Evolutionary conservation across 176 grass and related monocot genomes (phyloP).

Genomic region (Puya raimondii): DNA sequence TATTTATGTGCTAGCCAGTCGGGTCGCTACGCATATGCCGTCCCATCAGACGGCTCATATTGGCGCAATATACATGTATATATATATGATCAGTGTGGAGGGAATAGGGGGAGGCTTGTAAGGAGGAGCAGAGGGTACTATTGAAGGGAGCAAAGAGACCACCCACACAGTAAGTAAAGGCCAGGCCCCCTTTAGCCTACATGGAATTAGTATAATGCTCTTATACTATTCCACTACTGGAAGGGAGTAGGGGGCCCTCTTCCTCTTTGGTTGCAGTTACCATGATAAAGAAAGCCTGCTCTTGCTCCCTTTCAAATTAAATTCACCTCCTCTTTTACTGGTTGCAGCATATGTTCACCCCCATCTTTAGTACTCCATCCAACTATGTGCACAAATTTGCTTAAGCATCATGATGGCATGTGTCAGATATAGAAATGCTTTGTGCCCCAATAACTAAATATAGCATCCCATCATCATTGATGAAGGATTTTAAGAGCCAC

Average conservation of each 20-base stretch:
- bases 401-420: not conserved
- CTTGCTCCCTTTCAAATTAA: not conserved
- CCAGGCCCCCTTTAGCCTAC: not conserved
- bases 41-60: not conserved
- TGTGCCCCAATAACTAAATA: not conserved
- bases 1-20: no score
- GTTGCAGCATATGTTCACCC: not conserved
- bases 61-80: not conserved
- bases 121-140: not conserved
- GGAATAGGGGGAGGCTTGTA: not conserved
- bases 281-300: conserved; percentile 3
- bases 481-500: not conserved
- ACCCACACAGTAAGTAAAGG: not conserved
- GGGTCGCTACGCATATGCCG: no score
- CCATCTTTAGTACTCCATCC: not conserved
- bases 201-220: conserved; percentile 8
- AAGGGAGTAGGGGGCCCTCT: not conserved
- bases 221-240: conserved; percentile 2
- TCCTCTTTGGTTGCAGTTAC: conserved; percentile 5
- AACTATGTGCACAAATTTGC: not conserved
- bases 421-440: not conserved
- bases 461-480: not conserved
- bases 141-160: not conserved
- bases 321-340: not conserved
- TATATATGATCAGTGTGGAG: no score